A percentile compares a stretch with the other conserved stretches of the same genome.
Conservation (phyloP, 768 basidiomycete genomes). For the Mycena haematopus region DNA sequence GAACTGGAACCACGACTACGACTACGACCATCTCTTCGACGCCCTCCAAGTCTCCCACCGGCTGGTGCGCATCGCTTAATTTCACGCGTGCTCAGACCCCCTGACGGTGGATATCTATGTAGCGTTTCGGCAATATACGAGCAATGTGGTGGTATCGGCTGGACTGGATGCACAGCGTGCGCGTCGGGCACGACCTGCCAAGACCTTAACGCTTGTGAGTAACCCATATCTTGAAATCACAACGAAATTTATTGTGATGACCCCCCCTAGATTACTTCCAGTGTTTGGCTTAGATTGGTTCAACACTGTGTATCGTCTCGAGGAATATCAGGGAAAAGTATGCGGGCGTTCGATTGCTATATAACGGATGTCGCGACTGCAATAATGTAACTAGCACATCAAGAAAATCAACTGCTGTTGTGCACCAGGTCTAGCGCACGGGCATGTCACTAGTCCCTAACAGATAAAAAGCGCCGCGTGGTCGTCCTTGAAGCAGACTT, state of each 20-base stretch:
- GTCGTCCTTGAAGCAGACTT: too few species aligned
- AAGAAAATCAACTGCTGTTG: too few species aligned
- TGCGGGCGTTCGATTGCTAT: too few species aligned
- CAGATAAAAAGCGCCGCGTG: too few species aligned
- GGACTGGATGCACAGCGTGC: slow-evolving; percentile 8
- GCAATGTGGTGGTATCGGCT: slow-evolving; percentile 12
- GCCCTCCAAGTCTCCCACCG: background rate
- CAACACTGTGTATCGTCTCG: too few species aligned
- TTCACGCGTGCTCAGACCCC: too few species aligned
- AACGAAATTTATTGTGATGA: background rate
- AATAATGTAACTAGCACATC: too few species aligned
- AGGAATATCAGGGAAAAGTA: too few species aligned
- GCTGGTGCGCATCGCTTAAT: slow-evolving; percentile 11
- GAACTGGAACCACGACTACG: background rate
- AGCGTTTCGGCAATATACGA: slow-evolving; percentile 2
- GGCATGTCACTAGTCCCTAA: too few species aligned
- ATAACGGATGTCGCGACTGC: too few species aligned
- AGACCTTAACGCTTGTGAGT: slow-evolving; percentile 14
- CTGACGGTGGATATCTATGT: background rate
- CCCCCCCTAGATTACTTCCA: background rate
- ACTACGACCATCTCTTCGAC: background rate
- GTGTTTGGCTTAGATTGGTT: background rate
- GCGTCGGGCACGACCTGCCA: slow-evolving; percentile 8
- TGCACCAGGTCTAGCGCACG: too few species aligned
- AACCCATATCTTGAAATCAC: background rate